These are phyloP conservation scores for Anaeramoeba flamelloides DNA, from an alignment of 78 protist species.

Conservation along the genomic window DNA sequence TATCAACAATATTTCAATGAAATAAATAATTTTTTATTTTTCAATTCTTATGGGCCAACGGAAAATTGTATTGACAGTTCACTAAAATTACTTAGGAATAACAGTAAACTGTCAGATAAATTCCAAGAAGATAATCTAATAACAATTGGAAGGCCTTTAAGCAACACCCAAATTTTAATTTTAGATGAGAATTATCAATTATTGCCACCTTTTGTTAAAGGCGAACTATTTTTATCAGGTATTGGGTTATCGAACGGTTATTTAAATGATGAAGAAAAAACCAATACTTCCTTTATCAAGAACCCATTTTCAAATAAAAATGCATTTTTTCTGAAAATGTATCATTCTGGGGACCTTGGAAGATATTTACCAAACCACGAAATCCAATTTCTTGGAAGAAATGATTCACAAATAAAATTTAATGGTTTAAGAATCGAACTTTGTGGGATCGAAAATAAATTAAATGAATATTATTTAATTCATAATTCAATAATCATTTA, in stretches of 20 bases:
- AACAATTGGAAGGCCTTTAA: background rate
- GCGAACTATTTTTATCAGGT: slow-evolving; percentile 3
- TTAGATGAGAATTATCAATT: background rate
- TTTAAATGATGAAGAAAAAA: background rate
- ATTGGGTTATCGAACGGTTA: background rate
- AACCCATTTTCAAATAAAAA: background rate
- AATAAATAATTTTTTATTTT: background rate
- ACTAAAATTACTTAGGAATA: background rate
- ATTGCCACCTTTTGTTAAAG: background rate
- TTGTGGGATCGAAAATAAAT: slow-evolving; percentile 14
- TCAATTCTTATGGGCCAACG: background rate
- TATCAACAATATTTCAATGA: background rate
- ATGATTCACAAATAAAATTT: slow-evolving; percentile 28
- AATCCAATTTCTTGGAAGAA: slow-evolving; percentile 18
- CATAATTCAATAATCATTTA: background rate
- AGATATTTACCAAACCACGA: slow-evolving; percentile 5
- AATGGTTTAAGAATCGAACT: slow-evolving; percentile 25
- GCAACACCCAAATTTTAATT: background rate
- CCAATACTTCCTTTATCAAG: background rate
- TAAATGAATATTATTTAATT: background rate
- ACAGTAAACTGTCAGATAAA: background rate
- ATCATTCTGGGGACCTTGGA: slow-evolving; percentile 32
- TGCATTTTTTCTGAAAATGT: no score
- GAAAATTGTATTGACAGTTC: no score
- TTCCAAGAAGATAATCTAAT: background rate